Evolutionary conservation across 2,329 filamentous ascomycete species (phyloP).

Genomic region (Macroventuria anomochaeta): DNA sequence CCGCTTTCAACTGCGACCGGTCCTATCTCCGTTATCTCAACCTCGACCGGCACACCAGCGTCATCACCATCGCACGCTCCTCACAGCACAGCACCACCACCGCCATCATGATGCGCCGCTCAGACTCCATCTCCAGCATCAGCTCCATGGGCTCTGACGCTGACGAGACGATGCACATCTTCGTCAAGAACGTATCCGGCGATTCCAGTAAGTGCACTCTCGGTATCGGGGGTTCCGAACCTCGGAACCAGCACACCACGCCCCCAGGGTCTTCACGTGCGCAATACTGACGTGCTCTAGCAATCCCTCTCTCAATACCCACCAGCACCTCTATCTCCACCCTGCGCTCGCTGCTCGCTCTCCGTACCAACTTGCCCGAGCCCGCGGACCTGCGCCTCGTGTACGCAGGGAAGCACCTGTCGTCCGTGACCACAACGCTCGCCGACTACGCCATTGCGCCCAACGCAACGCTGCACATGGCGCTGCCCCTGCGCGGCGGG

Average conservation of each 20-base stretch:
- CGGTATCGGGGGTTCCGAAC: conserved; percentile 21
- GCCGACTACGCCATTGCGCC: conserved; percentile 56
- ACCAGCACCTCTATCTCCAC: conserved; percentile 61
- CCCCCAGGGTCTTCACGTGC: conserved; percentile 4
- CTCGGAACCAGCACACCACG: conserved; percentile 19
- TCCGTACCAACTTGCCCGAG: conserved; percentile 61
- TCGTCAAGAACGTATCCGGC: conserved; percentile 65
- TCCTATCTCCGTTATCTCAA: conserved; percentile 26
- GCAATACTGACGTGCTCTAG: conserved; percentile 48
- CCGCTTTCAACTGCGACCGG: conserved; percentile 16
- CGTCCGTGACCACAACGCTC: conserved; percentile 52
- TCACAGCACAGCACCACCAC: conserved; percentile 11
- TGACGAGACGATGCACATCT: conserved; percentile 65
- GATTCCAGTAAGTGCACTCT: conserved; percentile 57
- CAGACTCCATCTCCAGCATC: conserved; percentile 52
- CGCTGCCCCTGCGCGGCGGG: conserved; percentile 63
- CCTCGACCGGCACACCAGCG: conserved; percentile 4
- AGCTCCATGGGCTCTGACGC: conserved; percentile 52
- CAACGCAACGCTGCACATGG: conserved; percentile 61
- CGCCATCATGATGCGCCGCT: conserved; percentile 46
- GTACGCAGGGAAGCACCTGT: conserved; percentile 64
- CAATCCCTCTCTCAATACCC: conserved; percentile 64
- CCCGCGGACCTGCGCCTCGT: conserved; percentile 61
- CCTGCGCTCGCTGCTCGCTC: conserved; percentile 62
- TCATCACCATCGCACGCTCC: conserved; percentile 11